Evolutionary conservation across 305 asterid genomes (phyloP), one percentile per base, ranked within the genome.

Genomic region (Euphrasia arctica): DNA sequence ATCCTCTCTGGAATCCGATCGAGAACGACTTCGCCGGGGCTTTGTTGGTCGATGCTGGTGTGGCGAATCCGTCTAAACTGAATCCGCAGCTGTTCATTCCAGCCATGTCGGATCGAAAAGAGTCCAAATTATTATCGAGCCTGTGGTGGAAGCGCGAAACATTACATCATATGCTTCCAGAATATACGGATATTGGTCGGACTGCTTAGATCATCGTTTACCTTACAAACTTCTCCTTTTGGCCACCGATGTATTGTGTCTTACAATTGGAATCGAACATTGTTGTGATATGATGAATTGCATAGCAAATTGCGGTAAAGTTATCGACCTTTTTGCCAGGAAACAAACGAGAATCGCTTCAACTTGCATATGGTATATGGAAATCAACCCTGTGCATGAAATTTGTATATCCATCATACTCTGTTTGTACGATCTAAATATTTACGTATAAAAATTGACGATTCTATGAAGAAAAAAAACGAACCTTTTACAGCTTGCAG

Each of bases 181-280:
- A 47, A 43, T 4, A 5, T 36, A 39, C 43, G 10, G 43, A 39
- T 39, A 39, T 39, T 39, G 10, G 9, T 6, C 42, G 6, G 42
- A 8, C 1, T 36, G 9, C 8, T 5, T 5, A 50, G 55, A 18
- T 11, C 27, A 50, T 54, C 22, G 70, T 63, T 63, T 76, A 88
- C 95, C 96, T 80, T 59, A 83, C 95, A 67, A 88, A 88, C 67
- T 77, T 83, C 86, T 84, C 95, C 86, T 83, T 88, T 70, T 82
- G 82, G 58, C 98, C 93, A 18, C 86, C 93, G 45, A 91, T 81
- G 62, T 70, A 78, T 72, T 84, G 93, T 36, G 91, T 71, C 84
- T 84, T 91, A 76, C 70, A 72, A 62, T 70, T 72, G 66, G 80
- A 72, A 65, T 79, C 82, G 66, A 79, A 87, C 97, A 90, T 85